phyloP scores from a whole-genome alignment of 1,284 basidiomycete species.

The Moniliophthora roreri region DNA sequence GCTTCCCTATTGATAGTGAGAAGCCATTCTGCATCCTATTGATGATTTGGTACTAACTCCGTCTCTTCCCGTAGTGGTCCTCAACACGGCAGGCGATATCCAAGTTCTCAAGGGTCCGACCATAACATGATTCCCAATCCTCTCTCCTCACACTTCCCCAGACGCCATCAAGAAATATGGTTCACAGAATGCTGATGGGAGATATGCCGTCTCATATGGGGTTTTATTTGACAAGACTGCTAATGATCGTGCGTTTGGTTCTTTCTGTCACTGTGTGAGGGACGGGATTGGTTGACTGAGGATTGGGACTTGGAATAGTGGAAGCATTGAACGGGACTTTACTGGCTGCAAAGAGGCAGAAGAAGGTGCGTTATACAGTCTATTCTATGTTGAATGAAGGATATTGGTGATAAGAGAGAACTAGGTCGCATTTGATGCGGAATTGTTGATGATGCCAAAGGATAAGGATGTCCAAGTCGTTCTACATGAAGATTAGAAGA shows the following conservation, averaged over 20 bases:
- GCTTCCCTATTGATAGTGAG: too few relatives aligned
- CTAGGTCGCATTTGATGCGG: constrained; percentile 42
- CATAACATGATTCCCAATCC: constrained; percentile 3
- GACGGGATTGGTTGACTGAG: not conserved
- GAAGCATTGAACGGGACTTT: constrained; percentile 47
- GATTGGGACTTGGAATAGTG: constrained; percentile 28
- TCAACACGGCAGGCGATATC: constrained; percentile 36
- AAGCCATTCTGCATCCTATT: too few relatives aligned
- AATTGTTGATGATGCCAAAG: constrained; percentile 46
- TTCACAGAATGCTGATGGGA: constrained; percentile 33
- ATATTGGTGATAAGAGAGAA: not conserved
- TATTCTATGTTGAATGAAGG: not conserved
- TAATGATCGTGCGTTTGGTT: constrained; percentile 35
- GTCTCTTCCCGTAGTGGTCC: not conserved
- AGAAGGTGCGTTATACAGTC: constrained; percentile 31
- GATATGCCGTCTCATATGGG: constrained; percentile 36
- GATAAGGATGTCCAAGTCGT: constrained; percentile 45
- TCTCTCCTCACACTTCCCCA: constrained; percentile 2
- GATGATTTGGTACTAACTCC: too few relatives aligned
- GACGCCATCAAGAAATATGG: constrained; percentile 44
- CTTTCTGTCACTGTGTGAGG: not conserved
- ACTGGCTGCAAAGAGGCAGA: constrained; percentile 43
- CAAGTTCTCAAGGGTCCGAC: constrained; percentile 33
- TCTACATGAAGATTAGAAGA: constrained; percentile 25
- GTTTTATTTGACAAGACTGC: constrained; percentile 44